Conservation (phyloP, 1,284 basidiomycete species). For the Trichosporon faecale region DNA sequence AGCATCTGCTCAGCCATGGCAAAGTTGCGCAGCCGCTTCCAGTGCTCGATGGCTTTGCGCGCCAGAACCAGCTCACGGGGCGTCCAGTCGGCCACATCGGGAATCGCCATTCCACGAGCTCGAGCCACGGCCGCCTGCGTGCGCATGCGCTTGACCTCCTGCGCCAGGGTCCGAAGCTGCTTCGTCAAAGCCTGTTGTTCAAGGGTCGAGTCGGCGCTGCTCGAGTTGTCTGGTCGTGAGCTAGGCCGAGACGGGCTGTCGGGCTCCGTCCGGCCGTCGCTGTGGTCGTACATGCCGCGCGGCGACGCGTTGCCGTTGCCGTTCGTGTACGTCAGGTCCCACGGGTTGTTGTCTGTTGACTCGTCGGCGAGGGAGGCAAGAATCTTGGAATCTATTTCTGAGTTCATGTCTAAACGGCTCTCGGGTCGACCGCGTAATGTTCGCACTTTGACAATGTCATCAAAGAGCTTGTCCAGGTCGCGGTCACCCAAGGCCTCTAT, state of each 20-base stretch:
- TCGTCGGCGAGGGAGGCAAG: constrained; percentile 37
- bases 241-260: constrained; percentile 1
- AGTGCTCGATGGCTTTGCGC: constrained; percentile 72
- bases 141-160: constrained; percentile 75
- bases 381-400: constrained; percentile 37
- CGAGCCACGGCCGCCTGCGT: constrained; percentile 72
- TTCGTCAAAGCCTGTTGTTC: constrained; percentile 90
- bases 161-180: constrained; percentile 73
- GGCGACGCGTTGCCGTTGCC: constrained; percentile 13
- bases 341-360: constrained; percentile 56
- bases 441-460: constrained; percentile 74
- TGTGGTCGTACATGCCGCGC: constrained; percentile 25
- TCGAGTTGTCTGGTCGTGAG: constrained; percentile 11
- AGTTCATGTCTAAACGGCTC: constrained; percentile 38
- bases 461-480: constrained; percentile 87
- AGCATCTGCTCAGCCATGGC: constrained; percentile 89
- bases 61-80: constrained; percentile 76
- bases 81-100: constrained; percentile 75
- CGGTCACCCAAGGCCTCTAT: constrained; percentile 87
- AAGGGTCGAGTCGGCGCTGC: constrained; percentile 62
- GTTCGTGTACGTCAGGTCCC: constrained; percentile 39
- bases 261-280: constrained; percentile 23
- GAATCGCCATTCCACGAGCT: constrained; percentile 59
- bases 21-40: constrained; percentile 78
- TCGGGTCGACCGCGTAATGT: constrained; percentile 66